A percentile compares a stretch with the other conserved stretches of the same genome.
Evolutionary conservation across 140 eudicot genomes (phyloP).

Genomic region (Cichorium intybus): DNA sequence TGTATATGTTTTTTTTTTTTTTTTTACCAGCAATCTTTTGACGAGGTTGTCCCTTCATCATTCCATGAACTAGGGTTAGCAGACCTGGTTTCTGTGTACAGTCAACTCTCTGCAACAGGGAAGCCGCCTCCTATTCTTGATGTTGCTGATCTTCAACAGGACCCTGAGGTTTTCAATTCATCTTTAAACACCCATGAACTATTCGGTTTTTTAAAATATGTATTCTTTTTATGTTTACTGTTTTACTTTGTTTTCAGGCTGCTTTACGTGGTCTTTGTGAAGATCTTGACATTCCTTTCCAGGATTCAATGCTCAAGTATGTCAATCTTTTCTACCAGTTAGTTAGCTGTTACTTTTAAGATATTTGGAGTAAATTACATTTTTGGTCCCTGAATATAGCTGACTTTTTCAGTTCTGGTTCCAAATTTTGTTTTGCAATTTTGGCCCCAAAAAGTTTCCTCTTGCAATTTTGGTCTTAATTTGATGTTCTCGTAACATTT

Average conservation of each 20-base stretch:
- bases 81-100: slow-evolving; percentile 63
- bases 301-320: slow-evolving; percentile 92
- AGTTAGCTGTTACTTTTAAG: not conserved
- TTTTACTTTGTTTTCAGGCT: slow-evolving; percentile 44
- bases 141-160: slow-evolving; percentile 57
- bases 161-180: slow-evolving; percentile 66
- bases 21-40: slow-evolving; percentile 69
- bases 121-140: slow-evolving; percentile 76
- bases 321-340: slow-evolving; percentile 12
- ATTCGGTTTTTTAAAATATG: not conserved
- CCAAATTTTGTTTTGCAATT: too few species aligned
- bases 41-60: slow-evolving; percentile 77
- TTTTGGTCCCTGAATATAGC: too few species aligned
- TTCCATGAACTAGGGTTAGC: slow-evolving; percentile 74
- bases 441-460: too few species aligned
- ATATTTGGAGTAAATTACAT: not conserved
- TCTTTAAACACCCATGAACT: not conserved
- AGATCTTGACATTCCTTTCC: slow-evolving; percentile 85
- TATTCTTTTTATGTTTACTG: not conserved
- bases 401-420: too few species aligned
- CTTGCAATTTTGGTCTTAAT: too few species aligned
- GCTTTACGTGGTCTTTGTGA: slow-evolving; percentile 81
- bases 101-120: slow-evolving; percentile 66
- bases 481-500: too few species aligned
- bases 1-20: not conserved